A percentile compares a stretch with the other conserved stretches of the same genome.
Conservation (phyloP, 1,139 yeast species). For the Yamadazyma atlantica region DNA sequence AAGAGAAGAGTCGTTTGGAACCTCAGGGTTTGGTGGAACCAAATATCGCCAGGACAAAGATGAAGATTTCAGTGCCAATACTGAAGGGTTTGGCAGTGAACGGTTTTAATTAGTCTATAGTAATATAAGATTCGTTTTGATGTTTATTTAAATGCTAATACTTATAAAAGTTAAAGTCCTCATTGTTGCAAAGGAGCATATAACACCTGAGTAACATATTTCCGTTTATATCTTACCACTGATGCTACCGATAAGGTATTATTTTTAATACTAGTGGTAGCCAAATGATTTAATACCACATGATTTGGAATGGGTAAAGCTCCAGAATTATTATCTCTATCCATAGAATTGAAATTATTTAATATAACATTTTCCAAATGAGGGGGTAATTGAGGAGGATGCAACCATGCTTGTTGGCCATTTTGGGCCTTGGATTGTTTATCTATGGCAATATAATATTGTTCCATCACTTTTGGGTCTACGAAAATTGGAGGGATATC, state of each 20-base stretch:
- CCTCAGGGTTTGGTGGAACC: not conserved
- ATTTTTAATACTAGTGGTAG: constrained; percentile 50
- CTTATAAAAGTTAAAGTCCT: not conserved
- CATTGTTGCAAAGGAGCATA: constrained; percentile 47
- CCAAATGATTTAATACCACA: constrained; percentile 48
- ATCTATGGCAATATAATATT: constrained; percentile 70
- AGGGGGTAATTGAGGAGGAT: constrained; percentile 54
- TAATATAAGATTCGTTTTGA: too few species aligned
- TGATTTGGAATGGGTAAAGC: constrained; percentile 52
- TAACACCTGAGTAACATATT: constrained; percentile 49
- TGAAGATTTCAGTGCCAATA: too few species aligned
- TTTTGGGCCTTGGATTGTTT: constrained; percentile 63
- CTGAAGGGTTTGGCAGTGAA: too few species aligned
- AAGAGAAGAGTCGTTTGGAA: not conserved
- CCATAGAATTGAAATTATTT: constrained; percentile 47
- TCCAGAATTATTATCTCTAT: constrained; percentile 47
- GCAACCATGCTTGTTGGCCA: constrained; percentile 70
- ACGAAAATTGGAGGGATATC: constrained; percentile 90
- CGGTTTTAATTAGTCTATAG: too few species aligned
- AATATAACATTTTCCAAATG: constrained; percentile 49
- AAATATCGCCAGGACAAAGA: too few species aligned
- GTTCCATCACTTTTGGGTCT: constrained; percentile 63
- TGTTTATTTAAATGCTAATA: not conserved
- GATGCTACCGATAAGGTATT: constrained; percentile 51
- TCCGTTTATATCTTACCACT: constrained; percentile 47